Evolutionary conservation across 768 basidiomycete genomes (phyloP).

Genomic region (Mycena pura): DNA sequence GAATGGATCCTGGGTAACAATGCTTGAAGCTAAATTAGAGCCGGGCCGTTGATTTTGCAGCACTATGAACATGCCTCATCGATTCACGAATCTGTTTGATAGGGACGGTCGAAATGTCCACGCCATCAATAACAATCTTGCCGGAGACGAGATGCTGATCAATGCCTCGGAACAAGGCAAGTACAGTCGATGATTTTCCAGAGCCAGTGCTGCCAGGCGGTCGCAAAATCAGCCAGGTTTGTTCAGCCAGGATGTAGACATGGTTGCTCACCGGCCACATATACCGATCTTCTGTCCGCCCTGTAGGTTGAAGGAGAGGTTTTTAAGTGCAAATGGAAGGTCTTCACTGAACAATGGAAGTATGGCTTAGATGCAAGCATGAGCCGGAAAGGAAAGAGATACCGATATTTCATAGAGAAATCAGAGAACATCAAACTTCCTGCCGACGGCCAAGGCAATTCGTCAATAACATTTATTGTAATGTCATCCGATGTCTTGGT

Average conservation of each 20-base stretch:
- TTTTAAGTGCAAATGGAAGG: constrained; percentile 13
- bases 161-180: constrained; percentile 18
- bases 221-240: background rate
- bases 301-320: constrained; percentile 6
- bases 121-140: constrained; percentile 14
- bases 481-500: background rate
- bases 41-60: background rate
- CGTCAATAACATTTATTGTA: background rate
- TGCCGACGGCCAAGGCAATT: constrained; percentile 12
- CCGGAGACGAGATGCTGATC: constrained; percentile 22
- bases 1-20: constrained; percentile 23
- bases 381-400: background rate
- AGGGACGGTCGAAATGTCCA: constrained; percentile 16
- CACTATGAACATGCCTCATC: constrained; percentile 7
- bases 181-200: constrained; percentile 19
- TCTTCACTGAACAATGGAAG: background rate
- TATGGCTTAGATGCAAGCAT: background rate
- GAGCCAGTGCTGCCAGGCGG: constrained; percentile 14
- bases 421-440: constrained; percentile 4
- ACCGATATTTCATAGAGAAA: constrained; percentile 22
- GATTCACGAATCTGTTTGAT: constrained; percentile 11
- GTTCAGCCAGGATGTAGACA: background rate
- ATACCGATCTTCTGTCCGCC: constrained; percentile 13
- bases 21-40: background rate
- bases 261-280: constrained; percentile 12